Evolutionary conservation across 2,329 filamentous ascomycete species (phyloP), one percentile per base, ranked within the genome.

Genomic region (Epichloe typhina): DNA sequence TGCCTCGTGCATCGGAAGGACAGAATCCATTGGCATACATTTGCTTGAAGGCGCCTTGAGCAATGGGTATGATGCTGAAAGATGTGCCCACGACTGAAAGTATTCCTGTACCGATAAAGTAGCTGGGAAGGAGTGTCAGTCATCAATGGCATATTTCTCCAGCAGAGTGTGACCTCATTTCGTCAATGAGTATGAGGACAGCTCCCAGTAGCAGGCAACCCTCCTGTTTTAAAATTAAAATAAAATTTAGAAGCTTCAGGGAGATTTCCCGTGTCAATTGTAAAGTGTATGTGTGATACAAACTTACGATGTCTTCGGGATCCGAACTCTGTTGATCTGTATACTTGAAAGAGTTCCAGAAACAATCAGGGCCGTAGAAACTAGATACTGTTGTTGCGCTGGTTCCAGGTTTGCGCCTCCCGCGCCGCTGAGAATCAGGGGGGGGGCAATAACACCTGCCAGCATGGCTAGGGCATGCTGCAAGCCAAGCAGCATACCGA

Each of bases 391-490:
- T 55, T 84, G 79, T 46, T 82, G 68, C 1, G 73, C 73, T 0
- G 71, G 59, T 3, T 69, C 64, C 6, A 93, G 71, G 58, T 88
- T 84, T 52, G 82, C 84, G 26, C 82, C 79, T 37, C 71, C 73
- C 2, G 75, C 65, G 15, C 76, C 74, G 2, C 79, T 68, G 53
- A 93, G 77, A 54, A 90, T 82, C 50, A 93, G 78, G 2, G 87
- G 86, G 4, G 86, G 4, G 37, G 87, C 85, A 53, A 93, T 89
- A 57, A 90, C 75, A 37, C 80, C 80, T 11, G 81, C 82, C 53
- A 86, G 66, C 86, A 93, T 90, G 51, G 85, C 80, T 41, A 93
- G 70, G 1, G 86, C 75, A 64, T 93, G 87, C 59, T 93, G 87
- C 49, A 93, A 79, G 17, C 87, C 87, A 2, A 93, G 76, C 1